These are phyloP conservation scores for Lactifluus hygrophoroides DNA, from an alignment of 768 basidiomycete species.

Conservation along the genomic window DNA sequence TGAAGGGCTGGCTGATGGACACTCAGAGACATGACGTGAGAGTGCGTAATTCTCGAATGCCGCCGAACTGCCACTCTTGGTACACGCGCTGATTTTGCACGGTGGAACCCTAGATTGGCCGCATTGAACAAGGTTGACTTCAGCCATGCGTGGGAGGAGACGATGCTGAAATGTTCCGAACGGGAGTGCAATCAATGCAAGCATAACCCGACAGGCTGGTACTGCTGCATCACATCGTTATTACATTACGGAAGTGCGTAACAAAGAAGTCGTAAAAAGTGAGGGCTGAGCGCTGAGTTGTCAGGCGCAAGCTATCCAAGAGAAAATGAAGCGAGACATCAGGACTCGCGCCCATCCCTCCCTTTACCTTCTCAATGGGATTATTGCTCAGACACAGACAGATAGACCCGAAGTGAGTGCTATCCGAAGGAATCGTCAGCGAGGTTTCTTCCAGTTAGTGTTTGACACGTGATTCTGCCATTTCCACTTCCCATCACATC, in stretches of 20 bases:
- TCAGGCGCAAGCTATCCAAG: no score
- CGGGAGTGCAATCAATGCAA: background rate
- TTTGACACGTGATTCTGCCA: no score
- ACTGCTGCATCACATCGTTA: background rate
- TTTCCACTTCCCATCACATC: no score
- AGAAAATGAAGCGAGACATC: no score
- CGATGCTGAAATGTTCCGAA: slow-evolving; percentile 2
- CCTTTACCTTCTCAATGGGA: no score
- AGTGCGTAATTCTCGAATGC: slow-evolving; percentile 5
- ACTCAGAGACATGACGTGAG: background rate
- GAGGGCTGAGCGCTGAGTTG: no score
- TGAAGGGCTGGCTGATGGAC: background rate
- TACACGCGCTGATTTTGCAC: background rate
- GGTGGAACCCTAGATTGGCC: background rate
- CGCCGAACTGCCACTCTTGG: slow-evolving; percentile 1
- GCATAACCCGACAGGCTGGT: background rate
- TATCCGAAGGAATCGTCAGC: no score
- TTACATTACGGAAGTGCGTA: background rate
- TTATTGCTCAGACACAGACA: no score
- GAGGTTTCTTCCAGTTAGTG: no score
- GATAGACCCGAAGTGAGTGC: no score
- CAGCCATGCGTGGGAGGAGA: slow-evolving; percentile 2
- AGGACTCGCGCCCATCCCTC: no score
- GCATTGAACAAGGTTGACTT: background rate
- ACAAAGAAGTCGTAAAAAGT: background rate